Evolutionary conservation across 148 eudicot species (phyloP).

Genomic region (Suaeda aralocaspica): DNA sequence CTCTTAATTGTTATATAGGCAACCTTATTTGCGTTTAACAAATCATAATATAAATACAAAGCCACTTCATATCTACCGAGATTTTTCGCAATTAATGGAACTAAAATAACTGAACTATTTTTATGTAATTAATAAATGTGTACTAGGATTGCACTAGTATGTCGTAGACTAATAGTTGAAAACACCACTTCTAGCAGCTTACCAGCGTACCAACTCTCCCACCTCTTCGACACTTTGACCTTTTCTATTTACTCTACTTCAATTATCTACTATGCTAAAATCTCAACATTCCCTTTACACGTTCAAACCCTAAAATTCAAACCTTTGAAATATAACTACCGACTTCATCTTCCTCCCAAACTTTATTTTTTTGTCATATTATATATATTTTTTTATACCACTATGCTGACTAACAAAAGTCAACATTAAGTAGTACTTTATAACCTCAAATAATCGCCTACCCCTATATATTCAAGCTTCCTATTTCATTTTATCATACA

Average conservation of each 20-base stretch:
- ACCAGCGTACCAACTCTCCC: slow-evolving; percentile 21
- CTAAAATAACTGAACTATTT: background rate
- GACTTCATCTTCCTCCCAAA: slow-evolving; percentile 20
- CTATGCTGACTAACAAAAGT: slow-evolving; percentile 12
- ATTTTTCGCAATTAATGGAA: too few species aligned
- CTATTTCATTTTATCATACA: too few species aligned
- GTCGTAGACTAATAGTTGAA: background rate
- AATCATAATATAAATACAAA: too few species aligned
- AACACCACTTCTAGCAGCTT: slow-evolving; percentile 1
- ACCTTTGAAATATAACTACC: slow-evolving; percentile 22
- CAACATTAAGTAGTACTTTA: slow-evolving; percentile 1
- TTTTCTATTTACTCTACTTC: background rate
- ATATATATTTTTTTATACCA: slow-evolving; percentile 2
- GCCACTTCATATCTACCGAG: too few species aligned
- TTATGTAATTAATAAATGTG: background rate
- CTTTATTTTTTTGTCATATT: slow-evolving; percentile 9
- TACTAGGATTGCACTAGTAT: background rate
- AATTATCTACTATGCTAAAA: background rate
- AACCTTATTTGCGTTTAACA: too few species aligned
- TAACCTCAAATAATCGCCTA: background rate
- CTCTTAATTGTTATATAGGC: too few species aligned
- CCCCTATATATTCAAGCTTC: background rate
- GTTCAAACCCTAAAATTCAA: slow-evolving; percentile 18
- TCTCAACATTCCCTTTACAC: background rate
- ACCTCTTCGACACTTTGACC: slow-evolving; percentile 25